These are phyloP conservation scores for Leccinum subrobustum DNA, from an alignment of 1,284 basidiomycete genomes.

Conservation along the genomic window DNA sequence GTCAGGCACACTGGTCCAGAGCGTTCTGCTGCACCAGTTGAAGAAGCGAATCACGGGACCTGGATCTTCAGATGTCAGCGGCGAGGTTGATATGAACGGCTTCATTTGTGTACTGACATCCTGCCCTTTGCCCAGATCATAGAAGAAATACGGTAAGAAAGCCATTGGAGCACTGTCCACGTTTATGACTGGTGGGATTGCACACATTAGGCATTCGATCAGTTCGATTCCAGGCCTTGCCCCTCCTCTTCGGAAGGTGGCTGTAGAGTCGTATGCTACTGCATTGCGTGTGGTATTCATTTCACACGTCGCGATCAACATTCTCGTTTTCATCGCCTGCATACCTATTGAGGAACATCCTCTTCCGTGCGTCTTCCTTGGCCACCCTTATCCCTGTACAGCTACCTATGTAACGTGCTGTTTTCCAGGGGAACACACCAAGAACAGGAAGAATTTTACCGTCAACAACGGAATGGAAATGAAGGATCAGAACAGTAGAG, in stretches of 20 bases:
- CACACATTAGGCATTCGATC: conserved; percentile 67
- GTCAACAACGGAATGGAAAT: conserved; percentile 33
- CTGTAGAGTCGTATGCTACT: conserved; percentile 80
- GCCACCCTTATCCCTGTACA: conserved; percentile 33
- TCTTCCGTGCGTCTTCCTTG: conserved; percentile 48
- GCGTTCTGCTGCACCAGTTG: conserved; percentile 67
- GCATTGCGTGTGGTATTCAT: conserved; percentile 87
- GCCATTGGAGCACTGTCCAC: conserved; percentile 14
- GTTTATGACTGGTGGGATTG: conserved; percentile 17
- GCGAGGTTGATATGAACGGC: conserved; percentile 23
- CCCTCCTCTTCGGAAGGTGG: conserved; percentile 59
- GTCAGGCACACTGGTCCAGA: conserved; percentile 79
- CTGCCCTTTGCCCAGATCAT: conserved; percentile 53
- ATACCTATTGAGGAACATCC: conserved; percentile 75
- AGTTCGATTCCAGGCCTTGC: conserved; percentile 75
- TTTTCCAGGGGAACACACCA: conserved; percentile 46
- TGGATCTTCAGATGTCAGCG: conserved; percentile 63
- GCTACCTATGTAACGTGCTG: neutral
- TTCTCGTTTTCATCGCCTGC: conserved; percentile 60
- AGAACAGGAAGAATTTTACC: conserved; percentile 57
- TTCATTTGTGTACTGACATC: conserved; percentile 19
- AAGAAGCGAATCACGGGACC: conserved; percentile 74
- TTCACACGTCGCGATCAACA: conserved; percentile 63
- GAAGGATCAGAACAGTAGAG: conserved; percentile 16
- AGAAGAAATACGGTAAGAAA: conserved; percentile 60